phyloP scores from a whole-genome alignment of 2,329 filamentous ascomycete genomes.

The Aspergillus ruber region DNA sequence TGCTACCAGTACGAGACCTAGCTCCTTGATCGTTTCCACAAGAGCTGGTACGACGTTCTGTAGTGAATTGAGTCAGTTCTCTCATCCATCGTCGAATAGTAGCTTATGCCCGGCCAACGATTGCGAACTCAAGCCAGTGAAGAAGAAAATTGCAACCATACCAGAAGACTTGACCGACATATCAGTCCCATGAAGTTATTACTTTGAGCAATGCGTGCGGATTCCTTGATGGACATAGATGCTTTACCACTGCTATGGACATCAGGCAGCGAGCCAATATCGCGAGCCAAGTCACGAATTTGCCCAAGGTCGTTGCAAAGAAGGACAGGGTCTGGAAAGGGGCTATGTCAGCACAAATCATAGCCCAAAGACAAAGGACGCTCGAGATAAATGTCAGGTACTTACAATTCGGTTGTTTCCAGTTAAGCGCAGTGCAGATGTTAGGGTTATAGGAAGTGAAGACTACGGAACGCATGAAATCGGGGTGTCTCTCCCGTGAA shows the following conservation, averaged over 20 bases:
- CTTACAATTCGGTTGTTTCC: constrained; percentile 95
- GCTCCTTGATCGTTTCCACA: constrained; percentile 87
- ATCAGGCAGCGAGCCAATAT: constrained; percentile 34
- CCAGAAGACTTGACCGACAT: constrained; percentile 78
- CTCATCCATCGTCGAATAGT: background rate
- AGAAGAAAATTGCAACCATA: constrained; percentile 43
- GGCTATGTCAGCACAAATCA: background rate
- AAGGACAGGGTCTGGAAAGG: constrained; percentile 67
- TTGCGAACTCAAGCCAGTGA: too few relatives aligned
- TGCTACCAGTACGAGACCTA: constrained; percentile 83
- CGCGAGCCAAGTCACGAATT: constrained; percentile 34
- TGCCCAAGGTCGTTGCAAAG: constrained; percentile 84
- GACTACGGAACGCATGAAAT: constrained; percentile 76
- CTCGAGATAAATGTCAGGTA: constrained; percentile 6
- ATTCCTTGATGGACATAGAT: constrained; percentile 86
- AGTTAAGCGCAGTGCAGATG: constrained; percentile 90
- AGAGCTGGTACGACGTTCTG: constrained; percentile 90
- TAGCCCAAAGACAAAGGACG: background rate
- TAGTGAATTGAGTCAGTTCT: constrained; percentile 6
- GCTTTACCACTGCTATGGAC: constrained; percentile 60
- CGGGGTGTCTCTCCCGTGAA: constrained; percentile 59
- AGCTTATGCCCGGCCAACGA: too few relatives aligned
- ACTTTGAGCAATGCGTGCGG: constrained; percentile 81
- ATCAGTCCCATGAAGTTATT: constrained; percentile 99
- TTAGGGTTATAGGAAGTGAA: constrained; percentile 90